Conservation (phyloP, 1,284 basidiomycete genomes). For the Pseudozyma tsukubaensis region DNA sequence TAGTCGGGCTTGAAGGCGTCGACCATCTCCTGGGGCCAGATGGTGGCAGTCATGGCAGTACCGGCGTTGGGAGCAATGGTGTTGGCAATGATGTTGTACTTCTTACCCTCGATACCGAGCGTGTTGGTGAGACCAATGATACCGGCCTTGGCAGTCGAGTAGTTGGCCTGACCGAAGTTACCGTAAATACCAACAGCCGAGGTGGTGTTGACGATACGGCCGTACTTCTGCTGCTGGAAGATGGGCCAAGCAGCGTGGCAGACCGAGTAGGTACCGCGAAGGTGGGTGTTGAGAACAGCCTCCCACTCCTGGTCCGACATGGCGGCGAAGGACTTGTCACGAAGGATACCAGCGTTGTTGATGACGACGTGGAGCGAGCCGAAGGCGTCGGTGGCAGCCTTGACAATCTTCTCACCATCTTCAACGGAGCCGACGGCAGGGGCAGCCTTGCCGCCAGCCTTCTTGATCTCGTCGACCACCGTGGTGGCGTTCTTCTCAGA, state of each 20-base stretch:
- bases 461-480: conserved; percentile 87
- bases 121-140: conserved; percentile 90
- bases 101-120: conserved; percentile 89
- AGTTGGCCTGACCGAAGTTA: conserved; percentile 91
- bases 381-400: conserved; percentile 86
- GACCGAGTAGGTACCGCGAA: conserved; percentile 74
- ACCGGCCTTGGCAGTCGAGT: conserved; percentile 84
- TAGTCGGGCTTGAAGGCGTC: conserved; percentile 95
- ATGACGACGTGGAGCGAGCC: conserved; percentile 87
- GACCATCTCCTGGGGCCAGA: conserved; percentile 89
- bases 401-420: conserved; percentile 87
- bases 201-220: conserved; percentile 92
- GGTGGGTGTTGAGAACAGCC: conserved; percentile 86
- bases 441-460: conserved; percentile 88
- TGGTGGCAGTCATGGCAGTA: conserved; percentile 69
- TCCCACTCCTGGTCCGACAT: conserved; percentile 97
- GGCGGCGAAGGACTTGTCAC: conserved; percentile 85
- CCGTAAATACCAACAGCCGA: conserved; percentile 93
- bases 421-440: conserved; percentile 87
- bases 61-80: conserved; percentile 92
- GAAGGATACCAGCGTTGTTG: conserved; percentile 93
- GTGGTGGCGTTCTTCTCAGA: conserved; percentile 83
- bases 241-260: conserved; percentile 95
- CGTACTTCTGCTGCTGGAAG: conserved; percentile 96
- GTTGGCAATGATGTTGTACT: conserved; percentile 87